These are phyloP conservation scores for Scedosporium boydii DNA, from an alignment of 2,329 filamentous ascomycete genomes.

Conservation along the genomic window DNA sequence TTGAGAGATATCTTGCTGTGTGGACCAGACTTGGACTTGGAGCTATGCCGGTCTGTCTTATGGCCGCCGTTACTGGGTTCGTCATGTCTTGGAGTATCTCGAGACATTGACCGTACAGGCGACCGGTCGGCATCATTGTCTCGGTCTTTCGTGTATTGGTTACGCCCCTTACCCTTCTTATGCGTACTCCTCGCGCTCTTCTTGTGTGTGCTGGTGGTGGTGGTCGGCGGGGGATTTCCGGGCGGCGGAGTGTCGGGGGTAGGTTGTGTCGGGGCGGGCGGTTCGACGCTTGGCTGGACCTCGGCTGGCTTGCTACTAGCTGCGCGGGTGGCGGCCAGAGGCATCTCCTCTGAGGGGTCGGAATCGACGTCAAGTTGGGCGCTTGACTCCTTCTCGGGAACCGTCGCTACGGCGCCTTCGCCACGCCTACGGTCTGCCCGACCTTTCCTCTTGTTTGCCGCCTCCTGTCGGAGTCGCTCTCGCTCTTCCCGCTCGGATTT, in stretches of 20 bases:
- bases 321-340: constrained; percentile 30
- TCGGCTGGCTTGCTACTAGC: constrained; percentile 16
- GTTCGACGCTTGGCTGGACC: constrained; percentile 22
- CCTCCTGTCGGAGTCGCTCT: constrained; percentile 64
- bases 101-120: constrained; percentile 35
- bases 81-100: constrained; percentile 16
- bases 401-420: constrained; percentile 50
- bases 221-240: constrained; percentile 24
- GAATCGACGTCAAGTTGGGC: constrained; percentile 48
- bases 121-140: constrained; percentile 50
- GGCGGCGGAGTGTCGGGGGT: constrained; percentile 38
- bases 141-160: constrained; percentile 74
- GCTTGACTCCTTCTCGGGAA: constrained; percentile 18
- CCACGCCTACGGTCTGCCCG: constrained; percentile 70
- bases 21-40: constrained; percentile 42
- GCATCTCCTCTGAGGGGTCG: constrained; percentile 60
- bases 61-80: constrained; percentile 22
- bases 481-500: constrained; percentile 63
- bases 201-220: constrained; percentile 36
- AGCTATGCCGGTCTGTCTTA: constrained; percentile 29
- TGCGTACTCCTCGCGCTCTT: constrained; percentile 47
- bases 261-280: constrained; percentile 35
- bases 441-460: constrained; percentile 70
- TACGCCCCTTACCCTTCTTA: constrained; percentile 62
- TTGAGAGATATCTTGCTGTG: constrained; percentile 71